Percentiles rank a stretch among this genome's conserved stretches.
These are phyloP conservation scores for Bolboschoenoplectus hybrid DNA, from an alignment of 202 grass and related monocot genomes.

Conservation along the genomic window DNA sequence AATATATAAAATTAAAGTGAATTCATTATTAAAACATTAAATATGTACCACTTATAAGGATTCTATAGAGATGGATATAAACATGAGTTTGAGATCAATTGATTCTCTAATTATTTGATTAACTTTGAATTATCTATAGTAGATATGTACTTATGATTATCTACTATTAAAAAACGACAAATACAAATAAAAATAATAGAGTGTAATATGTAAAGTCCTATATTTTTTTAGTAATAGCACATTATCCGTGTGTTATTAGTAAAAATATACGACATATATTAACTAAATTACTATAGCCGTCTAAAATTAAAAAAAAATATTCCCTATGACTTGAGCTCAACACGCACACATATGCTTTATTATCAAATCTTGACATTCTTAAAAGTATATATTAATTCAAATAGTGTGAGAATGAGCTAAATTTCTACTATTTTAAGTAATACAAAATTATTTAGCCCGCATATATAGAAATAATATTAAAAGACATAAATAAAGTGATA, in stretches of 20 bases:
- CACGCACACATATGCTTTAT: too few species aligned
- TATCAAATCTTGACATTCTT: too few species aligned
- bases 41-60: not conserved
- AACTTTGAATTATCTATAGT: not conserved
- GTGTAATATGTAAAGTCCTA: not conserved
- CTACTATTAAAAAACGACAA: not conserved
- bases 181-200: not conserved
- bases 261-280: not conserved
- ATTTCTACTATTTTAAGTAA: too few species aligned
- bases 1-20: not conserved
- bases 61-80: not conserved
- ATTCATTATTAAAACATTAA: not conserved
- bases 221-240: not conserved
- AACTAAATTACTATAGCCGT: not conserved
- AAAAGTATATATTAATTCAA: too few species aligned
- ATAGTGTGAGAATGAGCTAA: too few species aligned
- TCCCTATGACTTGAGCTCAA: too few species aligned
- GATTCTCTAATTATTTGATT: too few species aligned
- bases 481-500: too few species aligned
- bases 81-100: not conserved
- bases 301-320: too few species aligned
- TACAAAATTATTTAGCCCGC: too few species aligned
- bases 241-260: not conserved
- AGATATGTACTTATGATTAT: not conserved
- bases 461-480: too few species aligned